Evolutionary conservation across 768 basidiomycete genomes (phyloP).

Genomic region (Hygrocybe coccinea): DNA sequence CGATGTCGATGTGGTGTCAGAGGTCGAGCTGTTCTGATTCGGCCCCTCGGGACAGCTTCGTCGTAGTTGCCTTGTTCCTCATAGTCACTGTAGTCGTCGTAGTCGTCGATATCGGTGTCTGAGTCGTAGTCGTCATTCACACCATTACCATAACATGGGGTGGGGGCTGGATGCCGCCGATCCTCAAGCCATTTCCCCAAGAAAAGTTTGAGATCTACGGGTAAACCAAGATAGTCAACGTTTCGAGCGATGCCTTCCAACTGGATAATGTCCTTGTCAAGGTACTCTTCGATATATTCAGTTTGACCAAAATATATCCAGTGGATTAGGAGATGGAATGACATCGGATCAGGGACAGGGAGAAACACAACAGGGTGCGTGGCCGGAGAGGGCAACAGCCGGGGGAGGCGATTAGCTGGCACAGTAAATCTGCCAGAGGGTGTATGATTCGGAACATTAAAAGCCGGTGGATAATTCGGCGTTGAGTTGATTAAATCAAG

Average conservation of each 20-base stretch:
- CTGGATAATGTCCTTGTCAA: constrained; percentile 58
- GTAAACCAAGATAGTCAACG: constrained; percentile 81
- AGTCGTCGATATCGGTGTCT: constrained; percentile 32
- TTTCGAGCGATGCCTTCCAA: constrained; percentile 90
- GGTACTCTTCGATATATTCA: constrained; percentile 57
- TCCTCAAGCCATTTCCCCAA: constrained; percentile 69
- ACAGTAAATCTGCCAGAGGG: constrained; percentile 34
- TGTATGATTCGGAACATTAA: constrained; percentile 18
- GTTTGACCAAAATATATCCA: constrained; percentile 81
- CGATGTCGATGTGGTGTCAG: constrained; percentile 32
- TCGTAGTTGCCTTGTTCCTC: constrained; percentile 18
- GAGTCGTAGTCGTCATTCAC: constrained; percentile 23
- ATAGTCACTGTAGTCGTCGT: constrained; percentile 30
- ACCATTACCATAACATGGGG: constrained; percentile 18
- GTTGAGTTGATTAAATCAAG: constrained; percentile 50
- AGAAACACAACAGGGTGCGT: constrained; percentile 67
- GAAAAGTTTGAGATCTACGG: constrained; percentile 70
- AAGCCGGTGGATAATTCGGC: constrained; percentile 24
- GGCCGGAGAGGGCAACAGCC: constrained; percentile 59
- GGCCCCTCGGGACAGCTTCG: constrained; percentile 35
- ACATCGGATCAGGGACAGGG: constrained; percentile 68
- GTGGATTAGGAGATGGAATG: constrained; percentile 67
- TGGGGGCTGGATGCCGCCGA: constrained; percentile 47
- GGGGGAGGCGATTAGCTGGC: constrained; percentile 55
- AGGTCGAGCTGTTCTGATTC: constrained; percentile 38